phyloP scores from a whole-genome alignment of 2,329 filamentous ascomycete genomes.

The Nannizziopsis barbatae region DNA sequence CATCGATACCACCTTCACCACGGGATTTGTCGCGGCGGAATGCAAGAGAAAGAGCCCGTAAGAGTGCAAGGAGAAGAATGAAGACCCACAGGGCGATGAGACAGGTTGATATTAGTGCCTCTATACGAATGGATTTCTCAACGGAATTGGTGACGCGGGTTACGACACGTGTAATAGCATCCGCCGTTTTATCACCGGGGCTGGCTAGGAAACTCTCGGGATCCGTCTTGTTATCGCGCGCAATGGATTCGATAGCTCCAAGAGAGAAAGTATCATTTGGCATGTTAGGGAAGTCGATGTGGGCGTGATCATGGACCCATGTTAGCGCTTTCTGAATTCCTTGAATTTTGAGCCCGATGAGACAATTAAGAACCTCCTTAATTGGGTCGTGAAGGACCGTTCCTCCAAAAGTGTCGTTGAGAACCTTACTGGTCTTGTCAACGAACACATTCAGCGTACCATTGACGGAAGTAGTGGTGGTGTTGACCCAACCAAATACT shows the following conservation, averaged over 20 bases:
- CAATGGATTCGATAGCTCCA: constrained; percentile 53
- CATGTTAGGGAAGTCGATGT: constrained; percentile 68
- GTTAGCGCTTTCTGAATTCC: constrained; percentile 79
- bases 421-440: constrained; percentile 58
- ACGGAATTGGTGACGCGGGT: constrained; percentile 57
- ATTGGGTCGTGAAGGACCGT: constrained; percentile 72
- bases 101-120: constrained; percentile 66
- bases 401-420: constrained; percentile 68
- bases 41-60: constrained; percentile 54
- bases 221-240: constrained; percentile 43
- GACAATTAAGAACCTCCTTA: constrained; percentile 67
- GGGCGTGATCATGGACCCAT: constrained; percentile 81
- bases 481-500: constrained; percentile 76
- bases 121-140: constrained; percentile 55
- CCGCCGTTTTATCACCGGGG: constrained; percentile 59
- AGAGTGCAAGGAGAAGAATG: constrained; percentile 61
- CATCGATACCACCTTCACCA: constrained; percentile 46
- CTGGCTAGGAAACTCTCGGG: constrained; percentile 62
- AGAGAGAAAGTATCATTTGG: constrained; percentile 71
- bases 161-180: constrained; percentile 72
- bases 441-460: constrained; percentile 74
- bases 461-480: constrained; percentile 71
- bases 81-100: constrained; percentile 68
- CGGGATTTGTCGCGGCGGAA: constrained; percentile 48
- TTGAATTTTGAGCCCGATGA: constrained; percentile 79